Evolutionary conservation across 2,329 filamentous ascomycete species (phyloP).

Genomic region (Phyllosticta ampelicida): DNA sequence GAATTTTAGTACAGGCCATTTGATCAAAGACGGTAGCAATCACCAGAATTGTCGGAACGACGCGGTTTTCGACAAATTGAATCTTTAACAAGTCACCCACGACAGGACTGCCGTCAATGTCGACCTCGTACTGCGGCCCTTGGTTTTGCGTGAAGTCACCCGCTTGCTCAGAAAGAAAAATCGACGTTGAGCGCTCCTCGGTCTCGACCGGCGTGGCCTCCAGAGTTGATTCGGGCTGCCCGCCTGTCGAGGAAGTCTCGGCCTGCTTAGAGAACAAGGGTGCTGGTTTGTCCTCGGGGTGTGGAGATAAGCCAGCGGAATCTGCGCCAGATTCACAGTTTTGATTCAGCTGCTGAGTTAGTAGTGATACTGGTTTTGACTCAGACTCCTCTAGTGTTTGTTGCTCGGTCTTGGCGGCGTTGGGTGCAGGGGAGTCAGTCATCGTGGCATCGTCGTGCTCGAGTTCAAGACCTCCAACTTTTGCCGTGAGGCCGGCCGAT

Average conservation of each 20-base stretch:
- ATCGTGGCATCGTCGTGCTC: constrained; percentile 38
- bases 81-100: constrained; percentile 93
- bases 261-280: constrained; percentile 47
- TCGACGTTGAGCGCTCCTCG: constrained; percentile 22
- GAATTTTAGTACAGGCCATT: neutral
- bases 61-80: constrained; percentile 87
- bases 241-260: neutral
- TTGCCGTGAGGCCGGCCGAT: constrained; percentile 43
- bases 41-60: constrained; percentile 92
- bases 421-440: constrained; percentile 7
- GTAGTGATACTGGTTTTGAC: constrained; percentile 26
- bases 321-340: constrained; percentile 18
- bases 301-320: constrained; percentile 37
- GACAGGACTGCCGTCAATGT: constrained; percentile 58
- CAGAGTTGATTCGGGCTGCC: constrained; percentile 9
- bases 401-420: constrained; percentile 15
- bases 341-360: constrained; percentile 33
- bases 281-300: constrained; percentile 57
- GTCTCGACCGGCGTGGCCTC: constrained; percentile 28
- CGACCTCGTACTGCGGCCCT: constrained; percentile 42
- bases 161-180: constrained; percentile 25
- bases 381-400: constrained; percentile 12
- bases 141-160: constrained; percentile 14
- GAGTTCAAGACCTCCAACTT: constrained; percentile 47
- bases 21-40: constrained; percentile 26